phyloP scores from a whole-genome alignment of 2,329 filamentous ascomycete genomes.

The Paraphoma sp. region DNA sequence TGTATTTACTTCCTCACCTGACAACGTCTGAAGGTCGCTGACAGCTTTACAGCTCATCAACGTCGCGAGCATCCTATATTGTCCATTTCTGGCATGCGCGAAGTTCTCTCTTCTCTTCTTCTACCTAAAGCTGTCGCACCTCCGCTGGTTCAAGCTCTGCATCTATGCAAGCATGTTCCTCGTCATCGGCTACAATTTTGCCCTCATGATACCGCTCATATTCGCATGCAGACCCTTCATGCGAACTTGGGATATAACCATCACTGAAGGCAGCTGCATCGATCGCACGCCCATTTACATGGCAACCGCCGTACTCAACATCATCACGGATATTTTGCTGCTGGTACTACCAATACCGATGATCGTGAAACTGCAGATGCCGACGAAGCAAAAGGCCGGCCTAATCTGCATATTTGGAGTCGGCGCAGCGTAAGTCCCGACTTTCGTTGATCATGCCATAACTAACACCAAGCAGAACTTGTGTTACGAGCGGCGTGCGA shows the following conservation, averaged over 20 bases:
- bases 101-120: slow-evolving; percentile 29
- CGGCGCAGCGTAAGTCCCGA: slow-evolving; percentile 17
- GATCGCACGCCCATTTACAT: slow-evolving; percentile 26
- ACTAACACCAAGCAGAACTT: slow-evolving; percentile 3
- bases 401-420: slow-evolving; percentile 25
- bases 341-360: slow-evolving; percentile 24
- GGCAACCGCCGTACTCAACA: slow-evolving; percentile 26
- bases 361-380: slow-evolving; percentile 25
- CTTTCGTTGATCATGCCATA: background rate
- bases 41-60: slow-evolving; percentile 3
- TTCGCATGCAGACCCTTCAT: slow-evolving; percentile 27
- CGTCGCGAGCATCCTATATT: slow-evolving; percentile 18
- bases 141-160: slow-evolving; percentile 17
- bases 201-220: slow-evolving; percentile 24
- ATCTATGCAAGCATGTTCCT: slow-evolving; percentile 25
- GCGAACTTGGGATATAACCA: slow-evolving; percentile 23
- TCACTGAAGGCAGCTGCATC: slow-evolving; percentile 21
- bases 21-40: background rate
- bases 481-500: slow-evolving; percentile 14
- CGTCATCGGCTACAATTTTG: slow-evolving; percentile 25
- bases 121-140: slow-evolving; percentile 19
- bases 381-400: slow-evolving; percentile 18
- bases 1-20: background rate
- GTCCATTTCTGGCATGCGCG: slow-evolving; percentile 20
- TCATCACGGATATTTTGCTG: slow-evolving; percentile 25